Evolutionary conservation across 208 protist species (phyloP).

Genomic region (Trypanosoma platydactyli): DNA sequence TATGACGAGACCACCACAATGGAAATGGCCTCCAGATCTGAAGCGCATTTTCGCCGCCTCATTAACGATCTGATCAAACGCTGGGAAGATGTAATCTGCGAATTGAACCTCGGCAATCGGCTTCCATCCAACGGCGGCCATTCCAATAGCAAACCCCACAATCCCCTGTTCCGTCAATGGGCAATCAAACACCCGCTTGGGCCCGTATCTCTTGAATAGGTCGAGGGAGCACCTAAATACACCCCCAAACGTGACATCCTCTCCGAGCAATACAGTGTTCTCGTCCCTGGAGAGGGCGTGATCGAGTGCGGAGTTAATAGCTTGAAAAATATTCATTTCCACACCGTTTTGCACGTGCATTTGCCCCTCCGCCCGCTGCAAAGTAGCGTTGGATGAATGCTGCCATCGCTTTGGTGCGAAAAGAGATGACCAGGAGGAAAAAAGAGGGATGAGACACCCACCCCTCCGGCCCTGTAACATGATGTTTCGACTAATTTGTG

Average conservation of each 20-base stretch:
- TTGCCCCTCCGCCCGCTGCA: conserved; percentile 25
- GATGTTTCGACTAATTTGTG: too few species aligned
- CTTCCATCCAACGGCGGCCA: conserved; percentile 80
- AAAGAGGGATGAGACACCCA: not conserved
- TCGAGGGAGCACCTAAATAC: conserved; percentile 95
- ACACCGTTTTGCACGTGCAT: conserved; percentile 41
- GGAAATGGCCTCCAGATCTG: conserved; percentile 92
- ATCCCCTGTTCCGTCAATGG: conserved; percentile 97
- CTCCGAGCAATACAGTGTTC: conserved; percentile 93
- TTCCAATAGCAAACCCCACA: conserved; percentile 97
- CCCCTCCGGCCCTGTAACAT: too few species aligned
- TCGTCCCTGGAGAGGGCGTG: conserved; percentile 85
- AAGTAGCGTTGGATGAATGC: not conserved
- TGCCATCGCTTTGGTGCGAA: not conserved
- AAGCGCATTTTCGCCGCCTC: conserved; percentile 99
- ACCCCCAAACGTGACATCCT: conserved; percentile 98
- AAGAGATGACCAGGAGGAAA: not conserved
- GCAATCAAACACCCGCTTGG: conserved; percentile 95
- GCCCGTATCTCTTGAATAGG: conserved; percentile 85
- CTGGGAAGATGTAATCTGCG: conserved; percentile 99
- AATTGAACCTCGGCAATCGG: conserved; percentile 99
- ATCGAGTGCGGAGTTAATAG: conserved; percentile 95
- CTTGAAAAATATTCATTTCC: conserved; percentile 91
- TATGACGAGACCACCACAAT: conserved; percentile 94
- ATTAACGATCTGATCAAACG: conserved; percentile 98